Conservation (phyloP, 1,284 basidiomycete species). For the Volvariella volvacea region DNA sequence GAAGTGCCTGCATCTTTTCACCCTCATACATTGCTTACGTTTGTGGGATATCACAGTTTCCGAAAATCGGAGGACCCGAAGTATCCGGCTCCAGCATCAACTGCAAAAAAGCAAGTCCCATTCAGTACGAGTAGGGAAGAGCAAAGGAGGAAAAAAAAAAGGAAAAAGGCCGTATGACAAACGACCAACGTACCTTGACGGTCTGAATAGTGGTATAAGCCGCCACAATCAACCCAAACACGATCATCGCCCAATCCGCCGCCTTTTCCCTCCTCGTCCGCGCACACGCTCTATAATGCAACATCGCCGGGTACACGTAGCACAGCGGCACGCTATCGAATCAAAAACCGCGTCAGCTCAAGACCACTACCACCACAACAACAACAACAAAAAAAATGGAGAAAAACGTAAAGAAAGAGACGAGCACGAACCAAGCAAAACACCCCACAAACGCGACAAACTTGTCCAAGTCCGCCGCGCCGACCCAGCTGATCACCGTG, state of each 20-base stretch:
- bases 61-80: conserved; percentile 27
- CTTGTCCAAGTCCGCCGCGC: conserved; percentile 92
- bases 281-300: conserved; percentile 89
- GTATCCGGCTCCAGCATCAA: conserved; percentile 33
- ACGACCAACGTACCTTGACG: conserved; percentile 38
- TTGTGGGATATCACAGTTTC: conserved; percentile 21
- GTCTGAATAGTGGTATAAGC: conserved; percentile 84
- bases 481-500: conserved; percentile 74
- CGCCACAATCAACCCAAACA: conserved; percentile 82
- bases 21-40: too few relatives aligned
- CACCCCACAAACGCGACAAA: conserved; percentile 93
- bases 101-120: too few relatives aligned
- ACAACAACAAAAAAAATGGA: neutral
- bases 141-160: conserved; percentile 4
- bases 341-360: conserved; percentile 1
- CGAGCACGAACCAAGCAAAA: conserved; percentile 80
- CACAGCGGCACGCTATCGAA: conserved; percentile 79
- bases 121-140: too few relatives aligned
- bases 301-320: conserved; percentile 90
- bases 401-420: conserved; percentile 7
- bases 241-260: conserved; percentile 72
- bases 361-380: too few relatives aligned
- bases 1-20: too few relatives aligned
- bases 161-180: neutral
- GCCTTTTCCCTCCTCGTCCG: conserved; percentile 64